Evolutionary conservation across 2,329 filamentous ascomycete species (phyloP), one percentile per base, ranked within the genome.

Genomic region (Neocatenulostroma microsporum): DNA sequence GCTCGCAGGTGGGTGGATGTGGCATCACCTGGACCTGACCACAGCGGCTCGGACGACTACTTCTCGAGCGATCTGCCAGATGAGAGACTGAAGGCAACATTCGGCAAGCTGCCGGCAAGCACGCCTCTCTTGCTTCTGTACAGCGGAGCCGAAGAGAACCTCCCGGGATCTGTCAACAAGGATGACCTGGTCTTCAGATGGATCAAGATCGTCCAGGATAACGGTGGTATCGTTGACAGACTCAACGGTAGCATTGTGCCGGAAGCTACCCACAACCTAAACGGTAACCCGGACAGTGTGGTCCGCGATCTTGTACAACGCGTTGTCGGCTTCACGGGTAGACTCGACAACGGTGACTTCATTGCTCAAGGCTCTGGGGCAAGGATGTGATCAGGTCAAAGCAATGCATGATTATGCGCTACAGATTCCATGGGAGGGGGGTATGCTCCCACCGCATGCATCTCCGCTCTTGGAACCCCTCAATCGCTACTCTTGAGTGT

Each of bases 31-130:
- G 66, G 64, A 13, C 74, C 74, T 0, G 63, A 67, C 30, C 60
- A 67, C 34, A 68, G 77, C 4, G 82, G 80, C 8, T 81, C 84
- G 40, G 88, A 95, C 56, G 88, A 94, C 56, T 85, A 83, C 54
- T 94, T 94, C 63, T 88, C 82, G n/a, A 79, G 77, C 3, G 83
- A 91, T 54, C 63, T 91, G n/a, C 59, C 66, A 0, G 71, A 76
- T 27, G 67, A 73, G 21, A 66, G 69, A 13, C 64, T 87, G 5
- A 53, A 60, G 17, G 56, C 56, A 11, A 80, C 80, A n/a, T 94
- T 89, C 72, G 73, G 78, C 3, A 64, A 63, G 33, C 64, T 85
- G 37, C 63, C 73, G 35, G 39, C 44, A 5, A 49, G 39, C 10
- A 62, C 61, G n/a, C 74, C 76, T 1, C 59, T 85, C 1, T 62